phyloP scores from a whole-genome alignment of 108 stramenopile genomes.

The Nitzschia palea region DNA sequence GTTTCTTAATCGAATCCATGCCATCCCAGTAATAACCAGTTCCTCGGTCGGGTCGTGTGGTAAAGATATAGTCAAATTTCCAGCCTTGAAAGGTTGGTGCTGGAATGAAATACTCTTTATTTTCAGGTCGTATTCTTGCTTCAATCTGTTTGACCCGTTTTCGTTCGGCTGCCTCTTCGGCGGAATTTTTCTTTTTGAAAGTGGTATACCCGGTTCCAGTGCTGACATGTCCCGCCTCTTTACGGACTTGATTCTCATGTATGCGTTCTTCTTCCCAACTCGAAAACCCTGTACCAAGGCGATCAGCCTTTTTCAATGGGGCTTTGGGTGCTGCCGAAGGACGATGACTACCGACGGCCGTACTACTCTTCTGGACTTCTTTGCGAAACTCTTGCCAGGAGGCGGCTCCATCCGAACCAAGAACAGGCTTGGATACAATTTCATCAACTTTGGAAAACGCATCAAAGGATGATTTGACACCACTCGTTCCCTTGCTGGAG shows the following conservation, averaged over 20 bases:
- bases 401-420: slow-evolving; percentile 82
- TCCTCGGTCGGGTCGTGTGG: slow-evolving; percentile 58
- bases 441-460: slow-evolving; percentile 81
- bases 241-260: slow-evolving; percentile 58
- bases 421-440: slow-evolving; percentile 71
- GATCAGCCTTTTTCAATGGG: slow-evolving; percentile 72
- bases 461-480: slow-evolving; percentile 34
- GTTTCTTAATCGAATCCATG: slow-evolving; percentile 61
- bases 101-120: slow-evolving; percentile 62
- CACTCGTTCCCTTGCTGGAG: background rate
- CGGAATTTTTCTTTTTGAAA: slow-evolving; percentile 59
- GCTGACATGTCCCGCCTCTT: slow-evolving; percentile 54
- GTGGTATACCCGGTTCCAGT: slow-evolving; percentile 61
- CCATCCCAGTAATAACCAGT: slow-evolving; percentile 92
- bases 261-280: slow-evolving; percentile 71
- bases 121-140: slow-evolving; percentile 63
- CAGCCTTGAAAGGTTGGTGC: slow-evolving; percentile 65
- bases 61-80: slow-evolving; percentile 86
- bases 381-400: slow-evolving; percentile 75
- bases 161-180: slow-evolving; percentile 40
- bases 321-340: slow-evolving; percentile 57
- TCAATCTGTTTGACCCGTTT: slow-evolving; percentile 58
- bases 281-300: slow-evolving; percentile 58
- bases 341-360: background rate
- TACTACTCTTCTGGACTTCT: slow-evolving; percentile 5